Base-by-base conservation (phyloP, 129 eudicot genomes). In the Lactuca saligna region DNA sequence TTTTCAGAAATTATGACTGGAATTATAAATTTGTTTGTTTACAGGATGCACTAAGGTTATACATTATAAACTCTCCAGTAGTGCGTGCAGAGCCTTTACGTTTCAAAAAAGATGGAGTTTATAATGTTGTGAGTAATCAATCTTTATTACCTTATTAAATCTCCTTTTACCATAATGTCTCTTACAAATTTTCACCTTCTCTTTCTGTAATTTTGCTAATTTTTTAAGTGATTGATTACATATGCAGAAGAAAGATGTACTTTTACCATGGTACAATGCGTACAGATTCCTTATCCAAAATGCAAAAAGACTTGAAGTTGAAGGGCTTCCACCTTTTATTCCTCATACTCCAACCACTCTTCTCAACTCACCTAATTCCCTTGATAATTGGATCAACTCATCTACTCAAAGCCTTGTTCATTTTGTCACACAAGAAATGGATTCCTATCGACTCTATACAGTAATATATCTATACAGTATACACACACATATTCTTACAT, bases 81-180 rank as follows among this genome's bases (percentile, higher is more conserved):
- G 96, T 88, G 49, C 96, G 96, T 73, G 96, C 96, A 17, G 96
- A 88, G 71, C 88, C 91, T 71, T 74, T 88, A 64, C 85, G 88
- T 11, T 88, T 88, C 65, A 88, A 75, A 68, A 88, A 83, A 76
- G 96, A 88, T 14, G 96, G 96, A 51, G 96, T 88, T 6, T 82
- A 74, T 79, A 83, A 85, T 57, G 91, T 88, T 50, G 96, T 88
- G 20, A 71, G 89, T 66, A 58, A 59, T 3, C 44, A 58, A 59
- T 3, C 44, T 53, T 75, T 5, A 10, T 41, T 34, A 56, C 15
- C 12, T 38, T 61, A 37, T 20, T 20, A 20, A 20, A 20, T 20
- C 20, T 20, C 44, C 7, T 4, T 38, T 38, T 38, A 38, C 44
- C 4, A 34, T 34, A 34, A 57, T 20, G 20, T 32, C 39, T 25